Percentiles rank a stretch among this genome's conserved stretches.
These are phyloP conservation scores for Heliosperma pusillum DNA, from an alignment of 148 eudicot genomes.

Conservation along the genomic window DNA sequence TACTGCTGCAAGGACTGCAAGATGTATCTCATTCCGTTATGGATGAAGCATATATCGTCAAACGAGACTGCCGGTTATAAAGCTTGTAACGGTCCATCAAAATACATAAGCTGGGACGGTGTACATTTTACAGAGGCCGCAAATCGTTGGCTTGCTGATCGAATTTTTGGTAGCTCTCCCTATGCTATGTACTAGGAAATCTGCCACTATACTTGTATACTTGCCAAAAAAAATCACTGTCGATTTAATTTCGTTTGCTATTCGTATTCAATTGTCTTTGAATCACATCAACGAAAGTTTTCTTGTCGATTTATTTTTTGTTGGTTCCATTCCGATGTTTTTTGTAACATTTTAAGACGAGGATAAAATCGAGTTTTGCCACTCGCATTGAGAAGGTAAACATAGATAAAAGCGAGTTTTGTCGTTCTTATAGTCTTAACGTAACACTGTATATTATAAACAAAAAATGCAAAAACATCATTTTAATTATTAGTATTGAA, in stretches of 20 bases:
- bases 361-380: no score
- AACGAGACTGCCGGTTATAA: background rate
- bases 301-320: no score
- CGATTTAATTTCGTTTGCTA: no score
- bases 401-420: background rate
- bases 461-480: background rate
- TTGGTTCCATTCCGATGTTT: no score
- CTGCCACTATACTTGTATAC: no score
- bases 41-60: background rate
- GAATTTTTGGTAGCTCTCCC: background rate
- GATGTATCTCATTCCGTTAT: background rate
- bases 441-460: background rate
- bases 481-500: background rate
- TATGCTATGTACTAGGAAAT: background rate
- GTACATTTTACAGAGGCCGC: conserved; percentile 2
- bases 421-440: background rate
- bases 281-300: no score
- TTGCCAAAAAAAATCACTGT: no score
- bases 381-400: no score
- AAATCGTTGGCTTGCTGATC: background rate
- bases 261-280: no score
- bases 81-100: background rate
- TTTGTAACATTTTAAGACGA: no score
- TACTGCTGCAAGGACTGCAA: background rate
- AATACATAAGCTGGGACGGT: conserved; percentile 3